Percentiles rank a stretch among this genome's conserved stretches.
Conservation (phyloP, 2,329 filamentous ascomycete species). For the Arthrobotrys musiformis region DNA sequence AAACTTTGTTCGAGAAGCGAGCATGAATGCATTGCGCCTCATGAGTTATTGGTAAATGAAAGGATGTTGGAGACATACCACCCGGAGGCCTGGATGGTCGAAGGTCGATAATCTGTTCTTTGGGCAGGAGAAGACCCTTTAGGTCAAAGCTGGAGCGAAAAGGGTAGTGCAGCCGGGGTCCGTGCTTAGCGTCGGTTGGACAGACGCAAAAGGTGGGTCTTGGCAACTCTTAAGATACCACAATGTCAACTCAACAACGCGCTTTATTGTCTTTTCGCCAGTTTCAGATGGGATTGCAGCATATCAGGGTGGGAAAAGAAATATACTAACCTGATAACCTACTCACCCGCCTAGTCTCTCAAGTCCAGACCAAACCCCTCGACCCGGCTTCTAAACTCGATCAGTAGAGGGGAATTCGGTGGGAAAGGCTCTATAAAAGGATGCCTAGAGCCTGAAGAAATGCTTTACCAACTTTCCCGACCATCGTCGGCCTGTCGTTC, state of each 20-base stretch:
- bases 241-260: slow-evolving; percentile 20
- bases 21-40: background rate
- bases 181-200: slow-evolving; percentile 16
- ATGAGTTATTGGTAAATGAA: background rate
- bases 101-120: slow-evolving; percentile 18
- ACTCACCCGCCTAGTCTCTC: background rate
- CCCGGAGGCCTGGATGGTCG: background rate
- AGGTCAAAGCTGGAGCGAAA: background rate
- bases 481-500: slow-evolving; percentile 13
- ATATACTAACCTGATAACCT: too few species aligned
- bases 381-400: background rate
- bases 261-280: background rate
- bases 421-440: slow-evolving; percentile 11
- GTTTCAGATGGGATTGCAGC: background rate
- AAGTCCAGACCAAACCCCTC: background rate
- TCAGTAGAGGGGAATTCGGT: background rate
- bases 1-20: background rate
- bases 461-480: slow-evolving; percentile 6
- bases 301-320: background rate
- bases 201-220: slow-evolving; percentile 7
- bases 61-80: background rate
- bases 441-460: background rate
- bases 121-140: background rate
- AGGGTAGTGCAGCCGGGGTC: slow-evolving; percentile 8
- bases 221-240: slow-evolving; percentile 4